Base-by-base conservation (phyloP, 2,329 filamentous ascomycete genomes). In the Gremmenia infestans region DNA sequence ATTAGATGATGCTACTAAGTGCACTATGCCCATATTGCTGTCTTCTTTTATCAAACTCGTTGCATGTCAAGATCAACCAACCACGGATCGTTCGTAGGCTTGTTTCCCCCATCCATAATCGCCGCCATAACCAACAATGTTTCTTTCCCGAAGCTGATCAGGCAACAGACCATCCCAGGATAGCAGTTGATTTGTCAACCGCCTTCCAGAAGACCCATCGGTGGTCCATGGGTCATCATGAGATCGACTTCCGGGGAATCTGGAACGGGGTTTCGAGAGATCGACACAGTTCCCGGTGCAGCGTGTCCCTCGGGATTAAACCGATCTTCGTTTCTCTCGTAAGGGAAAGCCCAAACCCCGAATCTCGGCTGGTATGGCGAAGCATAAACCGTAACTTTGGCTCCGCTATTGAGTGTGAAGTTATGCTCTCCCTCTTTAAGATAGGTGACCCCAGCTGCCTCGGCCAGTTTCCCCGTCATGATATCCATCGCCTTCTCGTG, bases 41-140 rank as follows among this genome's bases (percentile, higher is more conserved):
- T 12, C 28, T 12, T 32, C 9, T 9, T 2, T 9, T 32, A 32
- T 32, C 9, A 32, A 32, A 12, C 9, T 12, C 9, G 9, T 32
- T 32, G 28, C 28, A 32, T 12, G 3, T 53, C 46, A 9, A 56
- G 17, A 43, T 56, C 54, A n/a, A 56, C 14, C 8, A 56, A 5
- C 54, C 54, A 56, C 17, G 54, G 54, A 6, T 35, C 23, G 35
- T 56, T 49, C 0, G 9, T 15, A 14, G 50, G 55, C 50, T 65
- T 63, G 40, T 64, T 65, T 49, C 63, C 63, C 42, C 60, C 72
- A 69, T 81, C 72, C 61, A 62, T 65, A 25, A 85, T 77, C 0
- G 83, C 73, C 1, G 81, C 81, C 65, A 86, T 86, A 9, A 86
- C 71, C 63, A 86, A 83, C 6, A 85, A 65, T 0, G 82, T 86